Evolutionary conservation across 2,329 filamentous ascomycete genomes (phyloP).

Genomic region (Neofusicoccum cordaticola): DNA sequence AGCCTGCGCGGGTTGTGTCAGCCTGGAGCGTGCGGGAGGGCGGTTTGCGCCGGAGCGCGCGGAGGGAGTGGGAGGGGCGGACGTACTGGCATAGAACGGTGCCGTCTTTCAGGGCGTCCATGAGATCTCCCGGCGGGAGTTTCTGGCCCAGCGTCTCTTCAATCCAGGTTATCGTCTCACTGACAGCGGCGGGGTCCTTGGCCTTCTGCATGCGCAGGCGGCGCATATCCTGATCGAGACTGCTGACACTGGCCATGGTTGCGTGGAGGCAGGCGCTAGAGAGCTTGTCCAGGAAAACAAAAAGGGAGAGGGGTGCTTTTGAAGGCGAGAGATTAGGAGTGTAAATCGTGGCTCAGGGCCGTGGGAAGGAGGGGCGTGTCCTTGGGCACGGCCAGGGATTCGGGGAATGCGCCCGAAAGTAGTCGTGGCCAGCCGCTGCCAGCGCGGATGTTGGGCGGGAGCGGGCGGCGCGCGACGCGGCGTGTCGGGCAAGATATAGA

Average conservation of each 20-base stretch:
- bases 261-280: not conserved
- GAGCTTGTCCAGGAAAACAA: not conserved
- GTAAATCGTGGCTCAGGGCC: constrained; percentile 10
- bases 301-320: constrained; percentile 20
- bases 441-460: constrained; percentile 5
- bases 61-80: not conserved
- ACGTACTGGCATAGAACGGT: constrained; percentile 83
- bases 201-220: constrained; percentile 90
- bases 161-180: constrained; percentile 83
- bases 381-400: constrained; percentile 13
- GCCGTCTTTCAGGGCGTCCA: constrained; percentile 86
- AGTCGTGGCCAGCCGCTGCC: constrained; percentile 7
- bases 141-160: constrained; percentile 74
- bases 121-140: constrained; percentile 70
- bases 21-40: not conserved
- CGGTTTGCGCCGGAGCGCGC: not conserved
- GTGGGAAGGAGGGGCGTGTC: constrained; percentile 10
- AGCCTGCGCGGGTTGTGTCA: constrained; percentile 54
- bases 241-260: constrained; percentile 86
- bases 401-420: constrained; percentile 4
- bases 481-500: constrained; percentile 1
- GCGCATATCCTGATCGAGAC: constrained; percentile 92
- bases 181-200: constrained; percentile 85
- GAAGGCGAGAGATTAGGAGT: not conserved
- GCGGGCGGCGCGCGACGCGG: not conserved